Conservation (phyloP, 169 alveolate genomes). For the Plasmodium yoelii region DNA sequence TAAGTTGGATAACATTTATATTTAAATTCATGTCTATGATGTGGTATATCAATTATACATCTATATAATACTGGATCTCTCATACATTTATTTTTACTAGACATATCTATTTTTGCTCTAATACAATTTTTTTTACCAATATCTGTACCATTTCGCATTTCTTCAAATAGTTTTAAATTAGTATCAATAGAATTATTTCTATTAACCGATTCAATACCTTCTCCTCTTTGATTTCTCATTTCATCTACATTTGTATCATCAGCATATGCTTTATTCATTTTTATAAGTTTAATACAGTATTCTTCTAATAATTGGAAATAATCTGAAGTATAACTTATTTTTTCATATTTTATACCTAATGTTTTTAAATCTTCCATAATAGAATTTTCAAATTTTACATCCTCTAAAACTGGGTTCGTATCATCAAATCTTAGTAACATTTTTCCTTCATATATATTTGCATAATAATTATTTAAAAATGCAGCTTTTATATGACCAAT, state of each 20-base stretch:
- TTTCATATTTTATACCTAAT: slow-evolving; percentile 92
- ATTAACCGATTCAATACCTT: slow-evolving; percentile 93
- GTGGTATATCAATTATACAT: slow-evolving; percentile 92
- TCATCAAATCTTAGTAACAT: slow-evolving; percentile 98
- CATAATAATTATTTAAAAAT: slow-evolving; percentile 95
- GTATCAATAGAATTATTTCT: slow-evolving; percentile 92
- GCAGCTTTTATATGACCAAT: slow-evolving; percentile 99
- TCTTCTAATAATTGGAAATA: slow-evolving; percentile 93
- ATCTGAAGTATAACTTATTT: slow-evolving; percentile 96
- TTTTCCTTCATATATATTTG: slow-evolving; percentile 95
- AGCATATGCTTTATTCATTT: slow-evolving; percentile 93
- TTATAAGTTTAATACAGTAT: slow-evolving; percentile 90
- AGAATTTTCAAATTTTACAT: slow-evolving; percentile 95
- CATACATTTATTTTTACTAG: slow-evolving; percentile 94
- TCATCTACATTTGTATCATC: slow-evolving; percentile 97
- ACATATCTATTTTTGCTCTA: slow-evolving; percentile 97
- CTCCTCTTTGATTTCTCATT: slow-evolving; percentile 97
- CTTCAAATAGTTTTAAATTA: slow-evolving; percentile 92
- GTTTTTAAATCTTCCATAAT: slow-evolving; percentile 93
- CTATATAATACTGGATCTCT: slow-evolving; percentile 99
- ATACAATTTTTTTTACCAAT: slow-evolving; percentile 94
- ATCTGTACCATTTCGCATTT: slow-evolving; percentile 91
- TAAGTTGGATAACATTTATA: slow-evolving; percentile 98
- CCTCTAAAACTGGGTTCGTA: slow-evolving; percentile 98
- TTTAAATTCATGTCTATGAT: slow-evolving; percentile 94